phyloP scores from a whole-genome alignment of 768 basidiomycete genomes.

The Pulveroboletus ravenelii region DNA sequence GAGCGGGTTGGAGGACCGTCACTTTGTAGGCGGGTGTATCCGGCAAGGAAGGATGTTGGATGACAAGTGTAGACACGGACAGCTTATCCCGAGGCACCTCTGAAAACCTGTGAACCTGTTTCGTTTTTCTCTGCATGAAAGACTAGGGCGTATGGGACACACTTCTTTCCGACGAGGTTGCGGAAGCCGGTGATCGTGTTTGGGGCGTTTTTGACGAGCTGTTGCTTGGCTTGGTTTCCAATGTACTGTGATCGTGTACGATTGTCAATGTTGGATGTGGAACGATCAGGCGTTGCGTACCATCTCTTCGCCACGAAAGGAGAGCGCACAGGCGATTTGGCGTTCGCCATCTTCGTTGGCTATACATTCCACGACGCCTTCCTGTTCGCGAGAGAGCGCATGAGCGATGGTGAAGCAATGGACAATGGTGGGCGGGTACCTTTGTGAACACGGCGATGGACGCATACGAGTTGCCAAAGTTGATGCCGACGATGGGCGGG shows the following conservation, averaged over 20 bases:
- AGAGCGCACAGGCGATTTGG: constrained; percentile 91
- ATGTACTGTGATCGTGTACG: constrained; percentile 63
- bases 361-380: constrained; percentile 89
- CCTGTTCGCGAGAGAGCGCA: constrained; percentile 40
- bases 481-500: constrained; percentile 83
- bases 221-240: constrained; percentile 89
- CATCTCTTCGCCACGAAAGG: constrained; percentile 88
- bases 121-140: background rate
- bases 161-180: constrained; percentile 91
- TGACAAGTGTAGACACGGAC: constrained; percentile 60
- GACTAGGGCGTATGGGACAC: constrained; percentile 18
- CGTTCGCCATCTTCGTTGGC: constrained; percentile 98
- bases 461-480: constrained; percentile 93
- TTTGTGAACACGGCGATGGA: constrained; percentile 95
- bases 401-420: background rate
- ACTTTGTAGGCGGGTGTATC: constrained; percentile 84
- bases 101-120: constrained; percentile 56
- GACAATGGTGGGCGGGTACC: constrained; percentile 40
- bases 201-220: constrained; percentile 89
- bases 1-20: constrained; percentile 72
- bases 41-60: constrained; percentile 66
- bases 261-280: constrained; percentile 1
- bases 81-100: constrained; percentile 56
- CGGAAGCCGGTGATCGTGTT: constrained; percentile 97
- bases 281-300: constrained; percentile 43